Conservation (phyloP, 192 early-diverging fungal species). For the Diversispora eburnea region DNA sequence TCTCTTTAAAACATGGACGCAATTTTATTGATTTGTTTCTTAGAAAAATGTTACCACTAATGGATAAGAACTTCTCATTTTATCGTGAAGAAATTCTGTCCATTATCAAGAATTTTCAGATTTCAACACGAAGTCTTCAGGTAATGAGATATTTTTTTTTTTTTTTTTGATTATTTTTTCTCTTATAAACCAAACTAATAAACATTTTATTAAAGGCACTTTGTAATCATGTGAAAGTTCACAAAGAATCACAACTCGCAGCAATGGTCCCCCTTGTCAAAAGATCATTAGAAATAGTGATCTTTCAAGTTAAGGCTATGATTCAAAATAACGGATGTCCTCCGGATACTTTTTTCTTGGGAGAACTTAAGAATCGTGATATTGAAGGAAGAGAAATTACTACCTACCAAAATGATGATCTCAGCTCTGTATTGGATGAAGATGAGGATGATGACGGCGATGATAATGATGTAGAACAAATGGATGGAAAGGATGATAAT, state of each 20-base stretch:
- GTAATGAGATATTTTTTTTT: slow-evolving; percentile 23
- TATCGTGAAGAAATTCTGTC: slow-evolving; percentile 40
- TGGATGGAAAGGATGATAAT: slow-evolving; percentile 22
- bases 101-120: slow-evolving; percentile 53
- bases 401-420: slow-evolving; percentile 1
- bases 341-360: slow-evolving; percentile 44
- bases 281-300: slow-evolving; percentile 65
- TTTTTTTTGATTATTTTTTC: background rate
- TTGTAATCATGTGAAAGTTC: slow-evolving; percentile 73
- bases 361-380: slow-evolving; percentile 71
- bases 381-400: slow-evolving; percentile 58
- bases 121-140: slow-evolving; percentile 48
- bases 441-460: slow-evolving; percentile 23
- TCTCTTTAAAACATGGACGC: slow-evolving; percentile 46
- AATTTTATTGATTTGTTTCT: slow-evolving; percentile 54
- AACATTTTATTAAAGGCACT: slow-evolving; percentile 51
- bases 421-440: slow-evolving; percentile 5
- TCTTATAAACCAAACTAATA: slow-evolving; percentile 7
- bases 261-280: slow-evolving; percentile 65
- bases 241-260: slow-evolving; percentile 58
- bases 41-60: slow-evolving; percentile 46
- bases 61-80: slow-evolving; percentile 46
- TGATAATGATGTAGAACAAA: slow-evolving; percentile 21
- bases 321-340: slow-evolving; percentile 65
- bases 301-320: slow-evolving; percentile 73